These are phyloP conservation scores for Kodamaea sagamina DNA, from an alignment of 805 yeast species.

Conservation along the genomic window DNA sequence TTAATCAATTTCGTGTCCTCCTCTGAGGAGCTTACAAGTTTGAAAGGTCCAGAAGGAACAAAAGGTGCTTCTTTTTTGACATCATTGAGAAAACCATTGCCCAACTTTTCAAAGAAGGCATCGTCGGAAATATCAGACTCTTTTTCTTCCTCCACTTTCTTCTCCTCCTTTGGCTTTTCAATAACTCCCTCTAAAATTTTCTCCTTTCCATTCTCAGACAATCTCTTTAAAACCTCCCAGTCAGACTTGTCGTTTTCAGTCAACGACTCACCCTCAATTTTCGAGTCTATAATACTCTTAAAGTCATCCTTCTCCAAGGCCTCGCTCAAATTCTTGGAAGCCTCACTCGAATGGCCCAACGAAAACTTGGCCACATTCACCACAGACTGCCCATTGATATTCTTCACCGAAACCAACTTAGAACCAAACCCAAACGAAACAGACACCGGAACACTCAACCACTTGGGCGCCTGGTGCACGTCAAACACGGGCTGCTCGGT, in stretches of 20 bases:
- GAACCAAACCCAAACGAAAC: slow-evolving; percentile 95
- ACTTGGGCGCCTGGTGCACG: slow-evolving; percentile 79
- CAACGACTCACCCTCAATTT: slow-evolving; percentile 34
- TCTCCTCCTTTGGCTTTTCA: slow-evolving; percentile 16
- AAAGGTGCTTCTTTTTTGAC: slow-evolving; percentile 18
- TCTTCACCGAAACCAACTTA: slow-evolving; percentile 62
- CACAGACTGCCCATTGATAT: slow-evolving; percentile 41
- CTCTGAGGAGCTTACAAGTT: slow-evolving; percentile 40
- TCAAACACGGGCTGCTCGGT: slow-evolving; percentile 73
- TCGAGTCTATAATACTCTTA: slow-evolving; percentile 54
- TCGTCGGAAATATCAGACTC: slow-evolving; percentile 23
- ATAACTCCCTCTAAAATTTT: slow-evolving; percentile 43
- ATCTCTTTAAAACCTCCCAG: slow-evolving; percentile 62
- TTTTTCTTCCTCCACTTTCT: slow-evolving; percentile 6
- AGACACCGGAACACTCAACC: slow-evolving; percentile 75
- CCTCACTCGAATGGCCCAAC: slow-evolving; percentile 26
- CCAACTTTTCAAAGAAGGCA: slow-evolving; percentile 41
- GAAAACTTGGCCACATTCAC: slow-evolving; percentile 46
- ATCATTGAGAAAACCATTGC: slow-evolving; percentile 22
- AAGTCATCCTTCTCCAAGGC: slow-evolving; percentile 63
- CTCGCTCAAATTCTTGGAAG: slow-evolving; percentile 46
- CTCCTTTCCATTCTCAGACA: slow-evolving; percentile 52
- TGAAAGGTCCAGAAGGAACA: slow-evolving; percentile 58
- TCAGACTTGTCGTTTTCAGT: slow-evolving; percentile 52
- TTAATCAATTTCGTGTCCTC: slow-evolving; percentile 45